Base-by-base conservation (phyloP, 2,329 filamentous ascomycete genomes). In the Fusarium kyushuense region DNA sequence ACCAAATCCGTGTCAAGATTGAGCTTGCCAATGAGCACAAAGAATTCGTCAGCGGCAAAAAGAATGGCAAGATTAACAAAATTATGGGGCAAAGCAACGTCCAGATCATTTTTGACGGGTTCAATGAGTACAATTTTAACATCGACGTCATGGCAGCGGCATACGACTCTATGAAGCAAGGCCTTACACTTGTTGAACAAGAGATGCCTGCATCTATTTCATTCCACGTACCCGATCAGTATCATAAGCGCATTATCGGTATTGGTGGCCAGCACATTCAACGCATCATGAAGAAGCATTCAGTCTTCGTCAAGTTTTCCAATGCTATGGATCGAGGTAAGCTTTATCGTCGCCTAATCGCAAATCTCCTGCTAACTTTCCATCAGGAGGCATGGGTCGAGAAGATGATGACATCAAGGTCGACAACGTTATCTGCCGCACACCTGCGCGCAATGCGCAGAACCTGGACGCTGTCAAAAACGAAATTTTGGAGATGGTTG, bases 11-110 rank as follows among this genome's bases (percentile, higher is more conserved):
- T 58, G 95, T 99, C 76, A 98, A 98, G 84, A 97, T 99, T 67
- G 96, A 99, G 83, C 90, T 99, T 58, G 96, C 96, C 75, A 98
- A 98, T 76, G 96, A 99, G 82, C 96, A 99, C 84, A 99, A 99
- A 80, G 96, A 99, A 77, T 99, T 99, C 77, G 96, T 99, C 58
- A 97, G 94, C 73, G 96, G 96, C 72, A 99, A 99, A 86, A 99
- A 99, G 85, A 99, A 99, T 75, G 96, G 96, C 80, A 99, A 99
- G 83, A 99, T 99, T 81, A 99, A 99, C 86, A 99, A 99, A 85
- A 99, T 99, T 76, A 99, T 99, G 96, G 96, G 95, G 25, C 95
- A 98, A 80, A 97, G 94, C 85, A 97, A 96, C 74, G 96, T 99
- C 14, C 96, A 99, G 81, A 98, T 99, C 76, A 95, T 99, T 67